Conservation (phyloP, 2,329 filamentous ascomycete species). For the Alternaria triticina region DNA sequence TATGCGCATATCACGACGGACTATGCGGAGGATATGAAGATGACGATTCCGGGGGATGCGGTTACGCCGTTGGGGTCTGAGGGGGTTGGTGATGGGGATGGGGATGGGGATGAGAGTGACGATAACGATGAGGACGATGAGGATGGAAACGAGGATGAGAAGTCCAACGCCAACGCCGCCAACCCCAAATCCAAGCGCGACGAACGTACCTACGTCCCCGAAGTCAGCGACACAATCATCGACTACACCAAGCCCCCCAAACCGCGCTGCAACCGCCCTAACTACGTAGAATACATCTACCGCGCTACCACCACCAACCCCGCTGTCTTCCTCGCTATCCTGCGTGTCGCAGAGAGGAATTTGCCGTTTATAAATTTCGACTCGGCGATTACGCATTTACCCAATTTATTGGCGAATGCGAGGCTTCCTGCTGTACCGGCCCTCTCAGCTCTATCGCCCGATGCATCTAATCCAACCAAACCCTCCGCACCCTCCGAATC, state of each 20-base stretch:
- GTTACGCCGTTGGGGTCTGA: background rate
- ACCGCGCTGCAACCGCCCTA: background rate
- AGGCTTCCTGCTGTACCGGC: slow-evolving; percentile 1
- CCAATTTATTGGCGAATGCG: slow-evolving; percentile 15
- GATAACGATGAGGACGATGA: background rate
- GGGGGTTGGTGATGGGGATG: accelerated
- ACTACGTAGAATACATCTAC: slow-evolving; percentile 20
- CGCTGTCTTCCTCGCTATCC: slow-evolving; percentile 26
- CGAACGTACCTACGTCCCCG: background rate
- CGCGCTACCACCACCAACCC: slow-evolving; percentile 20
- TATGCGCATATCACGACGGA: slow-evolving; percentile 1
- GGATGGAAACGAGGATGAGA: background rate
- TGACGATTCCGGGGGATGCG: background rate
- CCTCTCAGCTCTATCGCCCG: background rate
- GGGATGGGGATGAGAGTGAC: too few species aligned
- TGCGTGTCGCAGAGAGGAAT: slow-evolving; percentile 28
- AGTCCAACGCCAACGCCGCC: accelerated
- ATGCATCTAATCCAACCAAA: too few species aligned
- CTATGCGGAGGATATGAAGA: background rate
- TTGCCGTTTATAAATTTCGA: slow-evolving; percentile 23
- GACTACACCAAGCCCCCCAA: slow-evolving; percentile 1
- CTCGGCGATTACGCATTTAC: slow-evolving; percentile 26
- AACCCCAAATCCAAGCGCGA: background rate
- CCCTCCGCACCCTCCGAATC: too few species aligned
- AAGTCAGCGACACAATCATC: background rate